A percentile compares a stretch with the other conserved stretches of the same genome.
phyloP scores from a whole-genome alignment of 2,329 filamentous ascomycete genomes.

The Annulohypoxylon truncatum region DNA sequence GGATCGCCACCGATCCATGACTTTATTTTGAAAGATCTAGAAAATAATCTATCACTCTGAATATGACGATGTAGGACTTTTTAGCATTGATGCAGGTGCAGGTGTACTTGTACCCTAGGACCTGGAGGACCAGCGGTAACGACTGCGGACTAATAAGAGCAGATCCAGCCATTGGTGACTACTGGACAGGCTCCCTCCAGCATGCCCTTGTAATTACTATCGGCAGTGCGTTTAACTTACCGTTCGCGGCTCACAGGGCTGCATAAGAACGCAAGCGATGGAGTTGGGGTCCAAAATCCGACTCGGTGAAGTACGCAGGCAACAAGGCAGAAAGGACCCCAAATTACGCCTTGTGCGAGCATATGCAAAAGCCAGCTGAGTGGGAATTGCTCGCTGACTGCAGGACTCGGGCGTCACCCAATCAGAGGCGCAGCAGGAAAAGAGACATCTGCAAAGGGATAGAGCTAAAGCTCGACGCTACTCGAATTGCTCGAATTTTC shows the following conservation, averaged over 20 bases:
- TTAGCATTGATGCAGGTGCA: constrained; percentile 42
- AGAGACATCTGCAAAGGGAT: constrained; percentile 36
- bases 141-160: constrained; percentile 44
- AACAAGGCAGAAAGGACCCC: constrained; percentile 53
- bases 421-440: constrained; percentile 43
- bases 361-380: constrained; percentile 47
- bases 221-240: constrained; percentile 48
- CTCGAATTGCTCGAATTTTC: constrained; percentile 31
- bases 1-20: constrained; percentile 49
- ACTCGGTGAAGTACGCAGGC: constrained; percentile 53
- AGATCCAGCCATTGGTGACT: constrained; percentile 46
- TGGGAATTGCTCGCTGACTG: constrained; percentile 50
- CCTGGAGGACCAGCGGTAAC: constrained; percentile 49
- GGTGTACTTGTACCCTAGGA: constrained; percentile 49
- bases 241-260: constrained; percentile 48
- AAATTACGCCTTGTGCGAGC: constrained; percentile 49
- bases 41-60: constrained; percentile 40
- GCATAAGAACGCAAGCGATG: constrained; percentile 47
- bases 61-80: constrained; percentile 51
- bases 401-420: constrained; percentile 50
- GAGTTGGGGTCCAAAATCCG: constrained; percentile 50
- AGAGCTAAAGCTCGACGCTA: constrained; percentile 42
- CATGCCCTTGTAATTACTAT: constrained; percentile 43
- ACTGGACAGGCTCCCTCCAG: constrained; percentile 47
- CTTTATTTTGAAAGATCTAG: constrained; percentile 48